A percentile compares a stretch with the other conserved stretches of the same genome.
Evolutionary conservation across 495 filamentous ascomycete genomes (phyloP).

Genomic region (Penicillium bialowiezense): DNA sequence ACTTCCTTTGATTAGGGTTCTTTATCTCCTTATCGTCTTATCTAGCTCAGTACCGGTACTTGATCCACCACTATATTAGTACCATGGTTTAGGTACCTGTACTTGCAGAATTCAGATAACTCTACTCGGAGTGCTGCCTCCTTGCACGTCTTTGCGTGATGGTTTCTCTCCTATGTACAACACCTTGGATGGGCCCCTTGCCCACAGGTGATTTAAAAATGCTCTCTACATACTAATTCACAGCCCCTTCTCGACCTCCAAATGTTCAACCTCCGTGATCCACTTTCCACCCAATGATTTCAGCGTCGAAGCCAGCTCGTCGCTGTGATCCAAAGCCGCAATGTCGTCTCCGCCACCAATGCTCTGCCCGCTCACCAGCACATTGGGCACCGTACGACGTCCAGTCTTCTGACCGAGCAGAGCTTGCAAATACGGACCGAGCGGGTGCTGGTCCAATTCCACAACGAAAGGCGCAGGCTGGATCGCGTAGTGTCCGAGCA

Average conservation of each 20-base stretch:
- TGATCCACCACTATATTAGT: background rate
- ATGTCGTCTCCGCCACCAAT: slow-evolving; percentile 92
- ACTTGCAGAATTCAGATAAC: background rate
- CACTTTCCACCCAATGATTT: slow-evolving; percentile 69
- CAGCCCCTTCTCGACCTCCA: slow-evolving; percentile 9
- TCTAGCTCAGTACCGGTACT: slow-evolving; percentile 1
- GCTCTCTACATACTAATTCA: slow-evolving; percentile 1
- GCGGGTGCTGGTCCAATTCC: slow-evolving; percentile 79
- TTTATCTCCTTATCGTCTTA: slow-evolving; percentile 20
- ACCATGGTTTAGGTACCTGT: background rate
- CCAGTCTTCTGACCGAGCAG: slow-evolving; percentile 69
- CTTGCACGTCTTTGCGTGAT: background rate
- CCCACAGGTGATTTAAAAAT: background rate
- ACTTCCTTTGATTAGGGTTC: slow-evolving; percentile 35
- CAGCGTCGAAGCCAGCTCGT: slow-evolving; percentile 68
- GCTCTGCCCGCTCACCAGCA: slow-evolving; percentile 81
- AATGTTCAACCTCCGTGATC: slow-evolving; percentile 49
- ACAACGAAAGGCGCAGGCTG: slow-evolving; percentile 81
- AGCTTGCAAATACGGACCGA: slow-evolving; percentile 69
- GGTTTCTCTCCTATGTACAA: slow-evolving; percentile 1
- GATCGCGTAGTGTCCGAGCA: slow-evolving; percentile 80
- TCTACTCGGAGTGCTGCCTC: background rate
- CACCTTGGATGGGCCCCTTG: background rate
- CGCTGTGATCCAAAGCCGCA: slow-evolving; percentile 64
- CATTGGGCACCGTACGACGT: slow-evolving; percentile 83